Evolutionary conservation across 2,329 filamentous ascomycete genomes (phyloP).

Genomic region (Teratosphaeria destructans): DNA sequence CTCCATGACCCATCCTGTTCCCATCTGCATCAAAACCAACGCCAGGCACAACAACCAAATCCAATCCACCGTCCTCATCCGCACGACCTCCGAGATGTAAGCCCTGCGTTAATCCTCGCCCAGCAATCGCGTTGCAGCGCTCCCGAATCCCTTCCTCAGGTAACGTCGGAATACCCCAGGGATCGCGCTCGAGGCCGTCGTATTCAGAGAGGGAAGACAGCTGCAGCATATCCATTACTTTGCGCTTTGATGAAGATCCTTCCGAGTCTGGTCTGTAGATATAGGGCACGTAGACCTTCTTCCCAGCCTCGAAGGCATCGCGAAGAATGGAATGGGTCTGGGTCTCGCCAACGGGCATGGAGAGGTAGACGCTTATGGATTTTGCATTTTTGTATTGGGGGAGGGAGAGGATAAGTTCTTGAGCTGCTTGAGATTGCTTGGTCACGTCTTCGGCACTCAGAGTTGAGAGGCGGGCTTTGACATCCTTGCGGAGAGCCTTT

Average conservation of each 20-base stretch:
- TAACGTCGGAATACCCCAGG: conserved; percentile 92
- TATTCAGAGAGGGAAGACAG: conserved; percentile 67
- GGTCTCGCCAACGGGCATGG: conserved; percentile 82
- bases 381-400: conserved; percentile 65
- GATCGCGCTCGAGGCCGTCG: conserved; percentile 62
- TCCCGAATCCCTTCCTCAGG: conserved; percentile 51
- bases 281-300: conserved; percentile 86
- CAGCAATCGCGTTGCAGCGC: conserved; percentile 65
- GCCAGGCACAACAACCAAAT: conserved; percentile 83
- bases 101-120: conserved; percentile 14
- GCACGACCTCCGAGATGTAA: neutral
- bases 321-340: conserved; percentile 74
- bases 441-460: conserved; percentile 53
- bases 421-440: conserved; percentile 61
- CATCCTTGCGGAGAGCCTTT: conserved; percentile 59
- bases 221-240: conserved; percentile 92
- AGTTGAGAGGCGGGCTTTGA: conserved; percentile 55
- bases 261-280: conserved; percentile 33
- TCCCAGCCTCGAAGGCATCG: conserved; percentile 65
- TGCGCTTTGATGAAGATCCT: conserved; percentile 6
- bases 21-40: conserved; percentile 76
- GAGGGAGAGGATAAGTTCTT: conserved; percentile 54
- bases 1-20: conserved; percentile 80
- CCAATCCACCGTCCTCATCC: conserved; percentile 43
- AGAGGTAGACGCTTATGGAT: conserved; percentile 76